These are phyloP conservation scores for Trichophyton benhamiae DNA, from an alignment of 2,329 filamentous ascomycete species.

Conservation along the genomic window DNA sequence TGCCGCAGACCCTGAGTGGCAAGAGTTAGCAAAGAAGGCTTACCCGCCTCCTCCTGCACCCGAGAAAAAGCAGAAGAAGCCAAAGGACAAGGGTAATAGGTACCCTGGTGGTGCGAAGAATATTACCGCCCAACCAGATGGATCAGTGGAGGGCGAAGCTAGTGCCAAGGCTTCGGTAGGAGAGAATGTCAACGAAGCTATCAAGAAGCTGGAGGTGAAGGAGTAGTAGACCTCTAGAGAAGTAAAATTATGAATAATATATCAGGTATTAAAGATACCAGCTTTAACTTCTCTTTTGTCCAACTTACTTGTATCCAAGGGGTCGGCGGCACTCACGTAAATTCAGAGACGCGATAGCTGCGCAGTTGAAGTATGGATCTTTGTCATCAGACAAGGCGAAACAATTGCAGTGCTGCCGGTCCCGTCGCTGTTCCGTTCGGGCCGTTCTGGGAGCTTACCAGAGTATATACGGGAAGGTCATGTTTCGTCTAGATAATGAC, in stretches of 20 bases:
- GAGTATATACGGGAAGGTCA: neutral
- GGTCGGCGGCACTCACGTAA: neutral
- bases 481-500: neutral
- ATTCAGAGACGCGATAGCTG: neutral
- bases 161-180: conserved; percentile 7
- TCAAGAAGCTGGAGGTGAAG: conserved; percentile 5
- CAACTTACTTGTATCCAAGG: neutral
- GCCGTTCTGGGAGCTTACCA: neutral
- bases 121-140: conserved; percentile 8
- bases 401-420: neutral
- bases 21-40: conserved; percentile 60
- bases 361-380: neutral
- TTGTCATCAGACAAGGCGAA: neutral
- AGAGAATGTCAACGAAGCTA: conserved; percentile 8
- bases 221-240: neutral
- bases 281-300: neutral
- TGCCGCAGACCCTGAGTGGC: conserved; percentile 62
- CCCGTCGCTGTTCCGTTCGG: neutral
- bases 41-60: conserved; percentile 59
- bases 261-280: neutral
- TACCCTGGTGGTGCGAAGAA: conserved; percentile 39
- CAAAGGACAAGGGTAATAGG: conserved; percentile 60
- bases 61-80: conserved; percentile 62
- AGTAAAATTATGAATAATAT: neutral
- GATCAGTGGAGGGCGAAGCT: conserved; percentile 6